Evolutionary conservation across 2,329 filamentous ascomycete genomes (phyloP).

Genomic region (Graphium sp.): DNA sequence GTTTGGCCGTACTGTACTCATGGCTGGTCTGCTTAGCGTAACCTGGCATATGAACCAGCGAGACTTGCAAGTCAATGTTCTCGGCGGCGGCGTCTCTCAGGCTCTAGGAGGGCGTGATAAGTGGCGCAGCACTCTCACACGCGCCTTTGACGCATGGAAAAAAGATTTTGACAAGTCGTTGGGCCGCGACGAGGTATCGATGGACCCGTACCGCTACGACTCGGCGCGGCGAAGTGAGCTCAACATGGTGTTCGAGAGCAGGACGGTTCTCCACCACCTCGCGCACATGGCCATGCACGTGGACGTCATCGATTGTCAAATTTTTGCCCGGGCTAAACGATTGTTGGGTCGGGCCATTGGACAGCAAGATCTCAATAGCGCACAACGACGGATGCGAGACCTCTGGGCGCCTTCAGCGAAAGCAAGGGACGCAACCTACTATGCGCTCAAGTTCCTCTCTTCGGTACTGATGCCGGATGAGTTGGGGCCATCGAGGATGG

Average conservation of each 20-base stretch:
- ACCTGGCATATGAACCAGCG: constrained; percentile 97
- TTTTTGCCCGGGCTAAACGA: constrained; percentile 76
- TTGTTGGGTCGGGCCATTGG: constrained; percentile 77
- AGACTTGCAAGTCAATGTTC: constrained; percentile 78
- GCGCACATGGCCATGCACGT: constrained; percentile 98
- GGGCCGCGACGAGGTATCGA: constrained; percentile 34
- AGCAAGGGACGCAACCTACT: constrained; percentile 81
- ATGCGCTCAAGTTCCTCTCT: constrained; percentile 74
- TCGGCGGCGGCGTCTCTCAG: constrained; percentile 55
- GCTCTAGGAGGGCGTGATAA: constrained; percentile 77
- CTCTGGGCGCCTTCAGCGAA: constrained; percentile 78
- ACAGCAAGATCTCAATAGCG: constrained; percentile 61
- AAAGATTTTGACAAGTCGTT: constrained; percentile 75
- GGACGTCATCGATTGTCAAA: constrained; percentile 93
- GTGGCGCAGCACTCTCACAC: constrained; percentile 72
- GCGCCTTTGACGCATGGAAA: constrained; percentile 89
- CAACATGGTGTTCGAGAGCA: constrained; percentile 62
- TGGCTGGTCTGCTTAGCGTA: constrained; percentile 84
- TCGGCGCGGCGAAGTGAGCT: constrained; percentile 44
- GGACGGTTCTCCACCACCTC: constrained; percentile 79
- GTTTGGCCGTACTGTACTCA: constrained; percentile 83
- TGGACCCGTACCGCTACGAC: constrained; percentile 37
- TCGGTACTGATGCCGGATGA: constrained; percentile 58
- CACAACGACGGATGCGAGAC: constrained; percentile 71
- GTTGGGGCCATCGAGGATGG: constrained; percentile 7